Percentiles rank a stretch among this genome's conserved stretches.
These are phyloP conservation scores for Lichtheimia hyalospora DNA, from an alignment of 371 early-diverging fungal species.

Conservation along the genomic window DNA sequence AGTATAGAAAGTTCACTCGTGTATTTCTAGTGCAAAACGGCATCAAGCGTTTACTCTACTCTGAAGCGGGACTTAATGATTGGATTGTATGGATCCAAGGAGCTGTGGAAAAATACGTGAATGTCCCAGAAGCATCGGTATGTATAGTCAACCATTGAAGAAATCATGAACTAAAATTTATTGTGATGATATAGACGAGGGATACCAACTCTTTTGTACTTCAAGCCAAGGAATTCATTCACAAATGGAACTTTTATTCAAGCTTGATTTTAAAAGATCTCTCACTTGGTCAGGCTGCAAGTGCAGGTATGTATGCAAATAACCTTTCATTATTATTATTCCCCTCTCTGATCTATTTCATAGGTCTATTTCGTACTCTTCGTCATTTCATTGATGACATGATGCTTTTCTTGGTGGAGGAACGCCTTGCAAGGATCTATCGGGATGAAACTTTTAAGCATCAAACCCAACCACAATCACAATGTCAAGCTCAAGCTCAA, in stretches of 20 bases:
- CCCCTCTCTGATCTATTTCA: background rate
- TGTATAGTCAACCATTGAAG: background rate
- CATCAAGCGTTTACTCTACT: conserved; percentile 31
- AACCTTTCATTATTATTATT: background rate
- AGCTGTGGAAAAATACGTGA: conserved; percentile 34
- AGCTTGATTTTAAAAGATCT: conserved; percentile 47
- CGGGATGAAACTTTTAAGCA: background rate
- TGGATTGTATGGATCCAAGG: conserved; percentile 53
- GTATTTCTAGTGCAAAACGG: conserved; percentile 33
- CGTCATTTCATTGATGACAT: conserved; percentile 56
- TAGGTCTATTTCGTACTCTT: conserved; percentile 44
- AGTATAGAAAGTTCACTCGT: background rate
- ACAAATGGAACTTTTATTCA: conserved; percentile 56
- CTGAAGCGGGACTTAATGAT: conserved; percentile 27
- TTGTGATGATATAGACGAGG: background rate
- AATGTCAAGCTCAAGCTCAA: background rate
- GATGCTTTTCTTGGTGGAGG: conserved; percentile 51
- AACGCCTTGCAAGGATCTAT: conserved; percentile 37
- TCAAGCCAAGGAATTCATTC: conserved; percentile 48
- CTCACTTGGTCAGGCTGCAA: conserved; percentile 33
- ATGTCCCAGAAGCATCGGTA: background rate
- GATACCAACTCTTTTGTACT: background rate
- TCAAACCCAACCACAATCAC: background rate
- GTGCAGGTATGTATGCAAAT: conserved; percentile 34
- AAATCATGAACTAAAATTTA: background rate